phyloP scores from a whole-genome alignment of 495 filamentous ascomycete genomes.

The Aspergillus indologenus region DNA sequence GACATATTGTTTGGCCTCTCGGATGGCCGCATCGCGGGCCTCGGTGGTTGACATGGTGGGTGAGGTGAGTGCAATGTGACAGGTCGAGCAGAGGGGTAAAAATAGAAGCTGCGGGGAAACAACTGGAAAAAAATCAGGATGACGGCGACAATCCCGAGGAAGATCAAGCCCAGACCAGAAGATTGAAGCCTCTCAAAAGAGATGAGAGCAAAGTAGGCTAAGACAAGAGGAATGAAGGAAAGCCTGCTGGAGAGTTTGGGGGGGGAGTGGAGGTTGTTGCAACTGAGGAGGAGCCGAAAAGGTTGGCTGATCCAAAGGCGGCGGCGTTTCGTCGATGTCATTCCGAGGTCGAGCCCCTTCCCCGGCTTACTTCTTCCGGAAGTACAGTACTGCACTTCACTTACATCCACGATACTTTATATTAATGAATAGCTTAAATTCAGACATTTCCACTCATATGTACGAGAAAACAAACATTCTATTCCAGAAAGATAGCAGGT shows the following conservation, averaged over 20 bases:
- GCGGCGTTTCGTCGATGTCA: conserved; percentile 18
- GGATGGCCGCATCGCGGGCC: conserved; percentile 41
- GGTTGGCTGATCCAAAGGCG: conserved; percentile 9
- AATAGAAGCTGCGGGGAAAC: neutral
- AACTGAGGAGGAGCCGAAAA: neutral
- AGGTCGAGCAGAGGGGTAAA: neutral
- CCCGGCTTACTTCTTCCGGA: neutral
- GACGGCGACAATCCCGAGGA: neutral
- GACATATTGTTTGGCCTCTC: conserved; percentile 41
- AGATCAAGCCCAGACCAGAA: neutral
- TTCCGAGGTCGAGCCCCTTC: neutral
- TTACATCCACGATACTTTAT: too few species aligned
- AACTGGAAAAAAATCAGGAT: neutral
- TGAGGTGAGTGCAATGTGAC: neutral
- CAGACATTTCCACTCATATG: neutral
- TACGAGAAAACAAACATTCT: neutral
- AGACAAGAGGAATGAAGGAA: neutral
- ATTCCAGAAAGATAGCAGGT: neutral
- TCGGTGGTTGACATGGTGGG: conserved; percentile 28
- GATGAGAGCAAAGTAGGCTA: neutral
- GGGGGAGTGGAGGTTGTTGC: neutral
- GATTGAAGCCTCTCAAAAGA: neutral
- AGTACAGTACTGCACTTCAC: neutral
- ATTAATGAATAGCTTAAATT: too few species aligned
- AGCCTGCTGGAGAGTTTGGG: neutral